phyloP scores from a whole-genome alignment of 495 filamentous ascomycete species.

The Aspergillus bridgeri region DNA sequence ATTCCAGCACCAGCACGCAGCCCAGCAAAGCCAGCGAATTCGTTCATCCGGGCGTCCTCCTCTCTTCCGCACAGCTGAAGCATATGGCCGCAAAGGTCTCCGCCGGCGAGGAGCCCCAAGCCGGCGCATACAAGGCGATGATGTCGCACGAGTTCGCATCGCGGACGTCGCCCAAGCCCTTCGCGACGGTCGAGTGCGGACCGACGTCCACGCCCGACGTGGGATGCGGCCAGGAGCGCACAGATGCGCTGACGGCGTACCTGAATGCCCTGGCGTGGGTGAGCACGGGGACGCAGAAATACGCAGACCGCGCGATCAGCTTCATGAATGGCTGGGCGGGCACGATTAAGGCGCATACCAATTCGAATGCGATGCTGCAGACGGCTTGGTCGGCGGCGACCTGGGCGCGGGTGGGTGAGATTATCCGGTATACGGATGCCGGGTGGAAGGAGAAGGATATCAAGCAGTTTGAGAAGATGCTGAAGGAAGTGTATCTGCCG shows the following conservation, averaged over 20 bases:
- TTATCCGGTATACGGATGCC: conserved; percentile 24
- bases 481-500: conserved; percentile 27
- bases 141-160: conserved; percentile 1
- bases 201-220: conserved; percentile 20
- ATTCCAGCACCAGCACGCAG: no score
- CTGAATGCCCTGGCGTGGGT: conserved; percentile 24
- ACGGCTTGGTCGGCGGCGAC: conserved; percentile 22
- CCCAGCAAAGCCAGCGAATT: not conserved
- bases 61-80: not conserved
- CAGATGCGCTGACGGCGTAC: conserved; percentile 28
- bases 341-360: conserved; percentile 21
- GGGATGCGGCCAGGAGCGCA: conserved; percentile 23
- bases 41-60: not conserved
- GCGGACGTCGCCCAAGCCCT: conserved; percentile 4
- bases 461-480: conserved; percentile 20
- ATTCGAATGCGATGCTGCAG: conserved; percentile 27
- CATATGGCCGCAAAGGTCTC: not conserved
- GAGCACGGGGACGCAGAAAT: conserved; percentile 12
- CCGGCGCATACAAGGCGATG: not conserved
- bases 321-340: conserved; percentile 25
- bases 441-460: conserved; percentile 19
- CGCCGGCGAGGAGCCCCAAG: not conserved
- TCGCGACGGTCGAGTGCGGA: conserved; percentile 22
- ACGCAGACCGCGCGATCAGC: conserved; percentile 23
- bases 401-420: conserved; percentile 26